These are phyloP conservation scores for Talaromyces albobiverticillius DNA, from an alignment of 2,329 filamentous ascomycete species.

Conservation along the genomic window DNA sequence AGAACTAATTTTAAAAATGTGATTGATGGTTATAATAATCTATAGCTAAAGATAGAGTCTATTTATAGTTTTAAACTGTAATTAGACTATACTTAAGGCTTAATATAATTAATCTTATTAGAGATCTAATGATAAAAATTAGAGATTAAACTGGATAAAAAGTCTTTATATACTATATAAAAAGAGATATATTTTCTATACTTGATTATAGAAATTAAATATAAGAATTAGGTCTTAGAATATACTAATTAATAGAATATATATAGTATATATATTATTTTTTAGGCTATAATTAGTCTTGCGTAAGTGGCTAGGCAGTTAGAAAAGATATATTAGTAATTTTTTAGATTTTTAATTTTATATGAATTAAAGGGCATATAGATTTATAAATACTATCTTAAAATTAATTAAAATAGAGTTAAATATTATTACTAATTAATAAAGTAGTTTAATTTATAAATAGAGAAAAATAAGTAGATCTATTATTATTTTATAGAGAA, in stretches of 20 bases:
- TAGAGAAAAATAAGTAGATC: background rate
- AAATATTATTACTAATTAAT: slow-evolving; percentile 10
- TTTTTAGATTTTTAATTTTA: slow-evolving; percentile 22
- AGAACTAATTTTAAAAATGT: background rate
- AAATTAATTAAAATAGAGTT: slow-evolving; percentile 16
- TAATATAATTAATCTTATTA: slow-evolving; percentile 1
- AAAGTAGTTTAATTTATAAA: background rate
- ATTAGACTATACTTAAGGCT: slow-evolving; percentile 2
- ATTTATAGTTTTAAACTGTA: slow-evolving; percentile 7
- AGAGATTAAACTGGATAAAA: background rate
- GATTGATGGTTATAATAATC: slow-evolving; percentile 6
- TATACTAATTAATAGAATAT: background rate
- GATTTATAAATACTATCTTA: slow-evolving; percentile 23
- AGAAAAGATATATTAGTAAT: slow-evolving; percentile 19
- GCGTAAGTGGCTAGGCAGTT: background rate
- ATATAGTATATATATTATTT: slow-evolving; percentile 2
- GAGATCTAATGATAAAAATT: slow-evolving; percentile 1
- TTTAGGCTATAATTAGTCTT: background rate
- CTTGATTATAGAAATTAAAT: background rate
- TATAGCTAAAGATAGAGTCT: slow-evolving; percentile 7
- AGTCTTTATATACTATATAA: background rate
- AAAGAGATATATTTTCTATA: slow-evolving; percentile 2
- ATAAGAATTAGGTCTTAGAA: background rate
- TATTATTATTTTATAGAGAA: slow-evolving; percentile 6
- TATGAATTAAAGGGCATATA: slow-evolving; percentile 22